Conservation (phyloP, 495 filamentous ascomycete genomes). For the Chaetomium tenue region DNA sequence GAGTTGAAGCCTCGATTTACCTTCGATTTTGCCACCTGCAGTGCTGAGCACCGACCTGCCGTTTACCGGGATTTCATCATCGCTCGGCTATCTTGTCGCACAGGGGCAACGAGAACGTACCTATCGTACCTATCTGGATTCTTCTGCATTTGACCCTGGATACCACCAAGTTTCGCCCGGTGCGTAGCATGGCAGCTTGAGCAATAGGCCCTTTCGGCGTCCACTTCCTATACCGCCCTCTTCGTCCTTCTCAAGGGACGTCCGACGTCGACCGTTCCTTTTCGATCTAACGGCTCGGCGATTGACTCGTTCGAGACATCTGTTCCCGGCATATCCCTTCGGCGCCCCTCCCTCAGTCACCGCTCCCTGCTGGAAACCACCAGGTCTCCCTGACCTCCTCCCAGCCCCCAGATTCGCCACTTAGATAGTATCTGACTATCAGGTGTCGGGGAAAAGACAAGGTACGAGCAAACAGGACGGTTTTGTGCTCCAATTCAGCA, state of each 20-base stretch:
- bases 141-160: constrained; percentile 4
- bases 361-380: neutral
- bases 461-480: constrained; percentile 9
- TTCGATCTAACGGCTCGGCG: constrained; percentile 5
- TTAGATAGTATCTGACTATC: neutral
- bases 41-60: constrained; percentile 7
- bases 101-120: neutral
- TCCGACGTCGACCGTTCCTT: neutral
- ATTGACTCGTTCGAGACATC: constrained; percentile 7
- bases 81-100: neutral
- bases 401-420: neutral
- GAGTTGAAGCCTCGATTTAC: neutral
- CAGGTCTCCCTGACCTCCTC: neutral
- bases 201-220: neutral
- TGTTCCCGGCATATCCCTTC: neutral
- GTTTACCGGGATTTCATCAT: neutral
- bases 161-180: neutral
- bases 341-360: neutral
- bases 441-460: neutral
- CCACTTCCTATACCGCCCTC: neutral
- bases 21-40: neutral
- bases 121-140: no score
- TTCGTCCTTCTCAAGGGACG: neutral
- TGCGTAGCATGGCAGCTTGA: constrained; percentile 3
- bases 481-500: neutral